phyloP scores from a whole-genome alignment of 1,139 yeast species.

The Taphrina sp. region DNA sequence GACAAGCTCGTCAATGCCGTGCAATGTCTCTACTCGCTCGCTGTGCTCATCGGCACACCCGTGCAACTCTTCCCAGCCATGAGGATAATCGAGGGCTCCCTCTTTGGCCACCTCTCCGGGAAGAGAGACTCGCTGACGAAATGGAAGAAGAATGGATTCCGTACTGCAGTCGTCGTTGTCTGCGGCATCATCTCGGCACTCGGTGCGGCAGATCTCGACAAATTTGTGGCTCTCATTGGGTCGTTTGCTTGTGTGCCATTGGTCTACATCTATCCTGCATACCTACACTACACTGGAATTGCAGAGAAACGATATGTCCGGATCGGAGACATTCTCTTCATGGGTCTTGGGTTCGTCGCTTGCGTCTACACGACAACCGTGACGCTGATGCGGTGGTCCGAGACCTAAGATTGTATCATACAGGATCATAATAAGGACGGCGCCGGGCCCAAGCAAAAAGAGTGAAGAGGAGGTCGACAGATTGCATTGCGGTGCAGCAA shows the following conservation, averaged over 20 bases:
- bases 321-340: conserved; percentile 47
- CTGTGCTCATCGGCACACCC: conserved; percentile 87
- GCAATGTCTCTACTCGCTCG: conserved; percentile 79
- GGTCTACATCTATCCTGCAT: conserved; percentile 90
- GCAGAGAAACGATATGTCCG: conserved; percentile 41
- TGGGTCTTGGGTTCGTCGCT: conserved; percentile 51
- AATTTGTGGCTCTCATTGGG: conserved; percentile 89
- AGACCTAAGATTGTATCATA: conserved; percentile 12
- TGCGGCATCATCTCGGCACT: conserved; percentile 68
- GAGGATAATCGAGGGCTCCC: conserved; percentile 57
- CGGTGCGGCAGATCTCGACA: conserved; percentile 73
- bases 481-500: too few species aligned
- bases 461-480: too few species aligned
- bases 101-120: conserved; percentile 49
- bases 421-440: too few species aligned
- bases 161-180: conserved; percentile 60
- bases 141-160: conserved; percentile 78
- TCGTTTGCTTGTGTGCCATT: conserved; percentile 94
- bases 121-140: conserved; percentile 66
- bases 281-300: conserved; percentile 57
- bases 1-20: conserved; percentile 61
- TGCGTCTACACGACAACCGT: conserved; percentile 62
- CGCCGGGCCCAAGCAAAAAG: too few species aligned
- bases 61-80: conserved; percentile 88
- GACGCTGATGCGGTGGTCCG: conserved; percentile 49